phyloP scores from a whole-genome alignment of 306 rosid species.

The Begonia peltatifolia region DNA sequence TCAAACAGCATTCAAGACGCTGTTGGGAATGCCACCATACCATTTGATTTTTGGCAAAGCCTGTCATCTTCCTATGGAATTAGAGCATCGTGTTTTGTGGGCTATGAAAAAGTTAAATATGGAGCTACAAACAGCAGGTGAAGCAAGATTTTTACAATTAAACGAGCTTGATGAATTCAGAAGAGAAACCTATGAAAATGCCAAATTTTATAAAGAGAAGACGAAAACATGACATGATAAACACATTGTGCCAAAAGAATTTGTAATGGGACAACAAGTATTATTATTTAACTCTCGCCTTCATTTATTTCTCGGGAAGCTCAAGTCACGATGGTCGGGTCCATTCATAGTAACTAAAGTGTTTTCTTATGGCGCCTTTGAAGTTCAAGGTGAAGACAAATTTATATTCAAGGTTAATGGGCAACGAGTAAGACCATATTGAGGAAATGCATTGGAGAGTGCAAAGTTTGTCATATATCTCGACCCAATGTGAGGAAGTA shows the following conservation, averaged over 20 bases:
- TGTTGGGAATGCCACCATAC: background rate
- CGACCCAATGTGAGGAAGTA: too few species aligned
- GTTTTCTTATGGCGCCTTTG: too few species aligned
- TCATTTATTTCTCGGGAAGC: too few species aligned
- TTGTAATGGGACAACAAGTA: background rate
- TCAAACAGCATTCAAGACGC: background rate
- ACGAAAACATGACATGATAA: too few species aligned
- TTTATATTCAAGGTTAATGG: too few species aligned
- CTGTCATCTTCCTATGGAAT: background rate
- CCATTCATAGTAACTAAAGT: too few species aligned
- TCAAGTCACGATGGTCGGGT: too few species aligned
- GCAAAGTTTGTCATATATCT: too few species aligned
- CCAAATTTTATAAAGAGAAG: background rate
- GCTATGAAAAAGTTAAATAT: background rate
- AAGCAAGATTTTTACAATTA: background rate
- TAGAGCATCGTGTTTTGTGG: background rate
- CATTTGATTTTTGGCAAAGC: background rate
- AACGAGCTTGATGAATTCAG: background rate
- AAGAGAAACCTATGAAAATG: background rate
- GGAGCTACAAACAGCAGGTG: background rate
- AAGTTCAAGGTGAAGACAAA: too few species aligned
- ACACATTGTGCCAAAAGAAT: background rate
- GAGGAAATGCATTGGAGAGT: too few species aligned
- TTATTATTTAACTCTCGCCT: too few species aligned
- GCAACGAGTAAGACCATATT: too few species aligned